Conservation (phyloP, 805 yeast genomes). For the Wickerhamiella azyma region DNA sequence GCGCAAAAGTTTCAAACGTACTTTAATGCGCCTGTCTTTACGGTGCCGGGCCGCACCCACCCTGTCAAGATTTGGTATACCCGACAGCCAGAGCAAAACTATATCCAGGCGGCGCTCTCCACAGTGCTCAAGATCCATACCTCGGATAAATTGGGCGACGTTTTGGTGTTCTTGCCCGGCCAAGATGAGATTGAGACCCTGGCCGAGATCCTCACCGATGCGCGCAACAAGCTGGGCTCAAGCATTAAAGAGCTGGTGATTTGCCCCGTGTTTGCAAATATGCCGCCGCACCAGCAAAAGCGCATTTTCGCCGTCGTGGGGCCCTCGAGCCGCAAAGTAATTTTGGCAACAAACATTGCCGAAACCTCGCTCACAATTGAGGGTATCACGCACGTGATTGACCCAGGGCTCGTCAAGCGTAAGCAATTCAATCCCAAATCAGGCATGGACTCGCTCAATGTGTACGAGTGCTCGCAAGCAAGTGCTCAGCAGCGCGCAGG, state of each 20-base stretch:
- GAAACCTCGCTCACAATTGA: conserved; percentile 95
- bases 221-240: conserved; percentile 48
- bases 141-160: conserved; percentile 54
- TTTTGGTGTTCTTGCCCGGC: conserved; percentile 79
- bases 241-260: conserved; percentile 53
- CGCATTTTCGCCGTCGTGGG: conserved; percentile 76
- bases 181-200: conserved; percentile 85
- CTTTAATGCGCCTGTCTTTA: conserved; percentile 72
- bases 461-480: conserved; percentile 83
- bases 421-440: conserved; percentile 76
- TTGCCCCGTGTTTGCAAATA: conserved; percentile 78
- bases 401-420: conserved; percentile 87
- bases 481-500: conserved; percentile 94
- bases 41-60: conserved; percentile 77
- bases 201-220: conserved; percentile 57
- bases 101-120: conserved; percentile 10
- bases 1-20: conserved; percentile 69
- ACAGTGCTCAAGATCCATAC: conserved; percentile 17
- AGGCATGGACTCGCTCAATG: conserved; percentile 80
- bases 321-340: conserved; percentile 59
- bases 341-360: conserved; percentile 91
- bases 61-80: conserved; percentile 51
- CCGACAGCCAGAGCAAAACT: conserved; percentile 8
- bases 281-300: conserved; percentile 83
- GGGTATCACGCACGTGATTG: conserved; percentile 81